Base-by-base conservation (phyloP, 1,139 yeast species). In the Lodderomyces theae region DNA sequence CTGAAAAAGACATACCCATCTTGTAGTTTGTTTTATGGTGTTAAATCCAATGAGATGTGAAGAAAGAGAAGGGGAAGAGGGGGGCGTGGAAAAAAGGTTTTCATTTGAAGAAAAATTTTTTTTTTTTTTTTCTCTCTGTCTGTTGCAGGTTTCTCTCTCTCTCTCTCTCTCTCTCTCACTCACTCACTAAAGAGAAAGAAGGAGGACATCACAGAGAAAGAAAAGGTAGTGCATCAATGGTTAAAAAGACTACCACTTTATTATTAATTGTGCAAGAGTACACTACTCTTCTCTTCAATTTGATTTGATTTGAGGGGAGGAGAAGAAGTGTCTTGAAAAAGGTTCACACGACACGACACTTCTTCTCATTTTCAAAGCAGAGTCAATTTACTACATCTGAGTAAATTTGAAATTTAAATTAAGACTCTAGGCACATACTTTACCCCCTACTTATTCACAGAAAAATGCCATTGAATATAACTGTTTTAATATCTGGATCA, bases 401-500 rank as follows among this genome's bases (percentile, higher is more conserved):
- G n/a, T n/a, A n/a, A 23, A 23, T 5, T 23, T 4, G 16, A 26
- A 24, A 8, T 15, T 30, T 30, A 30, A 30, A 30, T 17, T 30
- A 11, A 17, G 33, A 7, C 9, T 11, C 23, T 31, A 13, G 11
- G 13, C 5, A 12, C 16, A 32, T 5, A 4, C 4, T 17, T 32
- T 12, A 5, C 12, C 11, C 15, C n/a, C 16, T 12, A 18, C 9
- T 17, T n/a, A n/a, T n/a, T n/a, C n/a, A n/a, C n/a, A n/a, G n/a
- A n/a, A 31, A 9, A 30, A 47, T 47, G 49, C 33, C 48, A 33
- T 42, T 46, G 38, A 63, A 60, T 49, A 36, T 36, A 4, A 72
- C 86, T 9, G 97, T 92, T 1, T 76, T 92, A 39, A 92, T 92
- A 37, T 90, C 97, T 2, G 98, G 98, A 1, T 84, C 86, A 19